Evolutionary conservation across 106 monocot genomes (phyloP).

Genomic region (Acorus calamus): DNA sequence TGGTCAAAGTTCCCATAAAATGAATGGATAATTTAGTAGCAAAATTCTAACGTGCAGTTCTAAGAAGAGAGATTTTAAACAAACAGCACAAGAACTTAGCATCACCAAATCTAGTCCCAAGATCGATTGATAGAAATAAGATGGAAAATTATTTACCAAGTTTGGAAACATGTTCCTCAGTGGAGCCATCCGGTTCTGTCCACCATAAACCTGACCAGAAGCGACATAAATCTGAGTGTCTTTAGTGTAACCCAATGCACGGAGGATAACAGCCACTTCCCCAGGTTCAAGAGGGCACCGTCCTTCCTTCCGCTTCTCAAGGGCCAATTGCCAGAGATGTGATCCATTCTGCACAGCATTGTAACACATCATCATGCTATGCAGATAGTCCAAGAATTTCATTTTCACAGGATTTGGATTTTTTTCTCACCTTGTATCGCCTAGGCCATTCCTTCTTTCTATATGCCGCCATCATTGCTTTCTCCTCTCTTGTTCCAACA

Average conservation of each 20-base stretch:
- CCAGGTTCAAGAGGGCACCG: constrained; percentile 97
- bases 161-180: constrained; percentile 98
- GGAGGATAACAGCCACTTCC: constrained; percentile 79
- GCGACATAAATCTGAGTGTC: constrained; percentile 99
- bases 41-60: too few species aligned
- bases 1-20: too few species aligned
- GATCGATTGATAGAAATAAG: neutral
- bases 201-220: constrained; percentile 95
- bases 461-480: constrained; percentile 94
- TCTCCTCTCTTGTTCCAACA: constrained; percentile 96
- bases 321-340: constrained; percentile 83
- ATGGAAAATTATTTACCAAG: constrained; percentile 39
- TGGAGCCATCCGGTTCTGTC: constrained; percentile 89
- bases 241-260: constrained; percentile 94
- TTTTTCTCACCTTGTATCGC: constrained; percentile 64
- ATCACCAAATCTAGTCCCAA: too few species aligned
- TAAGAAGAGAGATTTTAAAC: too few species aligned
- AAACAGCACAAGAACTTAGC: too few species aligned
- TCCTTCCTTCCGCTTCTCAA: constrained; percentile 91
- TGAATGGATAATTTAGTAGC: too few species aligned
- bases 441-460: constrained; percentile 97
- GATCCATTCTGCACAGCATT: constrained; percentile 68
- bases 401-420: neutral
- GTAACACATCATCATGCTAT: neutral
- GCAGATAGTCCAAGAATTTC: neutral